Percentiles rank a stretch among this genome's conserved stretches.
phyloP scores from a whole-genome alignment of 176 grass and related monocot species.

The Miscanthus lutarioriparius region DNA sequence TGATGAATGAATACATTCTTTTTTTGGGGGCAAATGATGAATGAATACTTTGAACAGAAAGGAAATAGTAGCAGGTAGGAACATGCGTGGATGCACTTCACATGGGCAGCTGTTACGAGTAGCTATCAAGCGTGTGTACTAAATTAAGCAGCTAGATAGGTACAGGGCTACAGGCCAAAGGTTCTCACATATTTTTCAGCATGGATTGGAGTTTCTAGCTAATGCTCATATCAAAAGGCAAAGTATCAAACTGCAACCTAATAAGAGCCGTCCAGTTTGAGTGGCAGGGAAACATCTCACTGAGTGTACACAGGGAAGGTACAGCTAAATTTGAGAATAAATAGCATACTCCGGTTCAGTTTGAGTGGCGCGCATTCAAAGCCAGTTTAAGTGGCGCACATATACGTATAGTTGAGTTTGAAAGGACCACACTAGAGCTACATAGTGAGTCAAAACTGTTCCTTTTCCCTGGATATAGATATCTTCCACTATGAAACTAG shows the following conservation, averaged over 20 bases:
- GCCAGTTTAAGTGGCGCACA: no score
- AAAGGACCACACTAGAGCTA: neutral
- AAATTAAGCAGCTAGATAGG: neutral
- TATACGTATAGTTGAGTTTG: no score
- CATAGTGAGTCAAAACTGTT: neutral
- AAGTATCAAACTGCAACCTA: neutral
- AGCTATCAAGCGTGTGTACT: neutral
- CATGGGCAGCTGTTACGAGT: neutral
- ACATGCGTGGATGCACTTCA: neutral
- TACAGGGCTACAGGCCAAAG: neutral
- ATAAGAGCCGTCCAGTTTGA: neutral
- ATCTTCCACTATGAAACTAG: no score
- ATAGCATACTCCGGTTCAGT: neutral
- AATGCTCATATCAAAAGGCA: neutral
- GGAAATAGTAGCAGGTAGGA: neutral
- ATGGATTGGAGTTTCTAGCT: neutral
- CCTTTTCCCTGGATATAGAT: neutral
- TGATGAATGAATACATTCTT: no score
- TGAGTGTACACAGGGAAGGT: no score
- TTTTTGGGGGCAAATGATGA: no score
- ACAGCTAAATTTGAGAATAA: neutral
- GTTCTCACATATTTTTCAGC: neutral
- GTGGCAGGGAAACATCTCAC: no score
- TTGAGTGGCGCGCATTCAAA: neutral
- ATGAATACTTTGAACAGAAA: neutral